A percentile compares a stretch with the other conserved stretches of the same genome.
phyloP scores from a whole-genome alignment of 129 eudicot genomes.

The Helianthus tuberosus region DNA sequence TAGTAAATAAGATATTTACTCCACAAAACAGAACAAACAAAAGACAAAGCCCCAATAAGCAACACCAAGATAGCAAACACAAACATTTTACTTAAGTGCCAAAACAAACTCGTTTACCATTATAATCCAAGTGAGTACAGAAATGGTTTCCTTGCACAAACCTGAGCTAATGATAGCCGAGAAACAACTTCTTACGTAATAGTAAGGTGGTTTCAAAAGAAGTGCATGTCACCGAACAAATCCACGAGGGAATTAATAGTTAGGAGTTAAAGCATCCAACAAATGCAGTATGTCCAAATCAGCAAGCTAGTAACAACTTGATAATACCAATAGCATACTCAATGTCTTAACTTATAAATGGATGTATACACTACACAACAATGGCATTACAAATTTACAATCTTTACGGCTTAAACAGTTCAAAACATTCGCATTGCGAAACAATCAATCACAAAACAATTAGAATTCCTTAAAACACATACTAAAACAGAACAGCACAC shows the following conservation, averaged over 20 bases:
- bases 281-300: neutral
- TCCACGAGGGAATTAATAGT: neutral
- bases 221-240: neutral
- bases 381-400: neutral
- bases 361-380: neutral
- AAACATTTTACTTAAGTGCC: neutral
- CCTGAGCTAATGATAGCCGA: slow-evolving; percentile 12
- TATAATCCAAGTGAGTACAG: too few relatives aligned
- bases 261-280: slow-evolving; percentile 8
- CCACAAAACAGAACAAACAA: slow-evolving; percentile 2
- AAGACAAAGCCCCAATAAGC: neutral
- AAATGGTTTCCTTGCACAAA: slow-evolving; percentile 13
- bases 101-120: slow-evolving; percentile 3
- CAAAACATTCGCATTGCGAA: neutral
- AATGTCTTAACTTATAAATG: too few relatives aligned
- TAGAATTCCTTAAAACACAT: neutral
- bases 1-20: neutral
- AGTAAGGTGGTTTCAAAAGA: neutral
- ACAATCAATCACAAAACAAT: slow-evolving; percentile 9
- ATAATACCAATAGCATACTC: too few relatives aligned
- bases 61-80: slow-evolving; percentile 1
- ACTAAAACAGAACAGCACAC: neutral
- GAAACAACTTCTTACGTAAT: neutral
- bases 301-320: too few relatives aligned
- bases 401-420: neutral